Percentiles rank a stretch among this genome's conserved stretches.
Conservation (phyloP, 2,329 filamentous ascomycete species). For the Aschersonia sp. region DNA sequence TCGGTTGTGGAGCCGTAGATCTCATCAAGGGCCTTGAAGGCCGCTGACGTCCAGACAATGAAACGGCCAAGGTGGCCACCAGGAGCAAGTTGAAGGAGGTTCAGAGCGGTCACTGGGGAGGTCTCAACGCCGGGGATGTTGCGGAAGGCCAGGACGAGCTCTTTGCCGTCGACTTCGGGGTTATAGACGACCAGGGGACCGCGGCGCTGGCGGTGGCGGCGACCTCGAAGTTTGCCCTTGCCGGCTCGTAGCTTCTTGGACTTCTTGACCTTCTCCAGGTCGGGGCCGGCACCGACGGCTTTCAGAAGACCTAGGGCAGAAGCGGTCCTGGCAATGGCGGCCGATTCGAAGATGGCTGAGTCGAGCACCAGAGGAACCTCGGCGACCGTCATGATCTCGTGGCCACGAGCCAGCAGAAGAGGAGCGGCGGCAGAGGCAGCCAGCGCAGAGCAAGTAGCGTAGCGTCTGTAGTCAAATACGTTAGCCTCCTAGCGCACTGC, state of each 20-base stretch:
- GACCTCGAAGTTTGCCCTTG: conserved; percentile 97
- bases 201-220: conserved; percentile 93
- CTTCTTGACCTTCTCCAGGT: conserved; percentile 89
- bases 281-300: conserved; percentile 76
- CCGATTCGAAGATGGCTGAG: conserved; percentile 73
- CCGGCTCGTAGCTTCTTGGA: conserved; percentile 95
- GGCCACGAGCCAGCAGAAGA: conserved; percentile 91
- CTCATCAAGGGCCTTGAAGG: conserved; percentile 91
- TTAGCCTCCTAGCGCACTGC: conserved; percentile 5
- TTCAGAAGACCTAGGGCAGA: conserved; percentile 77
- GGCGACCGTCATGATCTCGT: conserved; percentile 82
- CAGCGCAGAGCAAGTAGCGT: conserved; percentile 92
- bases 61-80: conserved; percentile 98
- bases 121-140: conserved; percentile 99
- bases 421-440: conserved; percentile 91
- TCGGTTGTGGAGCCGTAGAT: conserved; percentile 91
- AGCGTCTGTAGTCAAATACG: conserved; percentile 48
- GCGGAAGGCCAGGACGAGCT: conserved; percentile 88
- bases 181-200: conserved; percentile 97
- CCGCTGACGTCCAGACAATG: conserved; percentile 95
- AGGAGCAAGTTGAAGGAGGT: conserved; percentile 97
- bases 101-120: conserved; percentile 80
- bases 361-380: conserved; percentile 96
- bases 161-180: conserved; percentile 87
- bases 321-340: conserved; percentile 75